These are phyloP conservation scores for Hebeloma cylindrosporum DNA, from an alignment of 768 basidiomycete genomes.

Conservation along the genomic window DNA sequence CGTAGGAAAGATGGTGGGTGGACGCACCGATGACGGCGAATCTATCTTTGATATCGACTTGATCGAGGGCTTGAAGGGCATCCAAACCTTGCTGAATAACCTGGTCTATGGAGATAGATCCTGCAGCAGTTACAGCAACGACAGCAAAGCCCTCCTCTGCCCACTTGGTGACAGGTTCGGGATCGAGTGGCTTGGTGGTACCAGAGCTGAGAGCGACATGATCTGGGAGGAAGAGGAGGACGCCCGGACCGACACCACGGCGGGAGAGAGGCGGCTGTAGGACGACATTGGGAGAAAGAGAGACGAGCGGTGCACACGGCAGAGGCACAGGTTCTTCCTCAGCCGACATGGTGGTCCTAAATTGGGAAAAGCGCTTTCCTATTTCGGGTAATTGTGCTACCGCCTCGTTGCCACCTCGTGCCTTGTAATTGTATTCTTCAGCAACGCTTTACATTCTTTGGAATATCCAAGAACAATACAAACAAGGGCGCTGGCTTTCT, in stretches of 20 bases:
- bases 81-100: slow-evolving; percentile 34
- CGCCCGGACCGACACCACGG: slow-evolving; percentile 47
- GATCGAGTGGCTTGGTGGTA: slow-evolving; percentile 39
- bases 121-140: slow-evolving; percentile 32
- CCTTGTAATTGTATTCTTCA: too few species aligned
- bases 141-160: slow-evolving; percentile 56
- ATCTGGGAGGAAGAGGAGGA: slow-evolving; percentile 44
- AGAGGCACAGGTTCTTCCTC: slow-evolving; percentile 41
- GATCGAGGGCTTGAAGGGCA: slow-evolving; percentile 33
- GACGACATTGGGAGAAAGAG: slow-evolving; percentile 30
- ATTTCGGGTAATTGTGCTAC: too few species aligned
- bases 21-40: slow-evolving; percentile 44
- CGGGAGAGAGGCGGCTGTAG: slow-evolving; percentile 51
- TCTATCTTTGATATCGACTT: slow-evolving; percentile 43
- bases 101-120: slow-evolving; percentile 24
- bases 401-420: too few species aligned
- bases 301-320: slow-evolving; percentile 39
- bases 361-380: too few species aligned
- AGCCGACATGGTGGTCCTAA: too few species aligned
- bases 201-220: slow-evolving; percentile 22
- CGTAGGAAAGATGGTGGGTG: not conserved
- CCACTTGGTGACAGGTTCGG: slow-evolving; percentile 51
- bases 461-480: too few species aligned
- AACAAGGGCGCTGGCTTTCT: too few species aligned
- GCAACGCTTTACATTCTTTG: too few species aligned